Conservation (phyloP, 257 asterid species). For the Perilla frutescens region DNA sequence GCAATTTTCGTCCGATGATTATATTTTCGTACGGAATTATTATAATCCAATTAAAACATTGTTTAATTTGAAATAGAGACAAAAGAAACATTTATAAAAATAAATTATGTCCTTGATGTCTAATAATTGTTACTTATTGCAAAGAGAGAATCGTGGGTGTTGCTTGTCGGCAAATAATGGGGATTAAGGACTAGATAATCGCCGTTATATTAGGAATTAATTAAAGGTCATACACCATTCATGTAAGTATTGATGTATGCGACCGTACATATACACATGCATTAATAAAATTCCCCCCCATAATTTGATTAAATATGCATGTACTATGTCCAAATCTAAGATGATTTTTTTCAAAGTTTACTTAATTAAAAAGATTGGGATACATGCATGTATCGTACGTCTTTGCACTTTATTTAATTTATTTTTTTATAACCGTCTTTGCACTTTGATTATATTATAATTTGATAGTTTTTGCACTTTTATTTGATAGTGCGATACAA, state of each 20-base stretch:
- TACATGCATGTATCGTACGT: no score
- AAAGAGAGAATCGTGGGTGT: not conserved
- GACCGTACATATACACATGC: conserved; percentile 14
- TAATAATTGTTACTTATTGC: not conserved
- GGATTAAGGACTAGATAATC: conserved; percentile 21
- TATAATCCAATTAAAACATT: no score
- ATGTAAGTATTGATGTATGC: not conserved
- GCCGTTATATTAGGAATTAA: not conserved
- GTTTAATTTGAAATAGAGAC: not conserved
- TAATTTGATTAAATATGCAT: not conserved
- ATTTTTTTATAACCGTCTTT: no score
- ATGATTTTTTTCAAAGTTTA: not conserved
- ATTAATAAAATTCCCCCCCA: not conserved
- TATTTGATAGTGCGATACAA: no score
- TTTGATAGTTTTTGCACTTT: no score
- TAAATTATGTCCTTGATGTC: not conserved
- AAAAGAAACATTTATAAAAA: not conserved
- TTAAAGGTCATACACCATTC: not conserved
- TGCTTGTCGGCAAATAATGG: conserved; percentile 15
- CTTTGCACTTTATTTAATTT: no score
- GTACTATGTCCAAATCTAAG: not conserved
- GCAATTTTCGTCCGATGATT: not conserved
- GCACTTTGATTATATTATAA: no score
- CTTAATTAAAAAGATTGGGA: no score
- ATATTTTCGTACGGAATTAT: not conserved